phyloP scores from a whole-genome alignment of 1,284 basidiomycete species.

The Apiotrichum domesticum region DNA sequence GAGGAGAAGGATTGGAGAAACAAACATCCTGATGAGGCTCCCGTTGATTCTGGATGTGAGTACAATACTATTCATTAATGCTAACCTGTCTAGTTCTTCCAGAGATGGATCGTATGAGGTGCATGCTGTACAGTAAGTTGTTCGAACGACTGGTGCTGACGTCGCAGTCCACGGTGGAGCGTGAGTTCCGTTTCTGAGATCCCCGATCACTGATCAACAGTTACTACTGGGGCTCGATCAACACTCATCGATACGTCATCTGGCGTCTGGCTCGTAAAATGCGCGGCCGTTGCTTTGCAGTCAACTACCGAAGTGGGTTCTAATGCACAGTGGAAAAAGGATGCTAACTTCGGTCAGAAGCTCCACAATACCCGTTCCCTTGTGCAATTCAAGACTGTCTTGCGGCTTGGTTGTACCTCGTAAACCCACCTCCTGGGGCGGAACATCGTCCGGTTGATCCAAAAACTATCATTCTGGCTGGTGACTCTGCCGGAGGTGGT shows the following conservation, averaged over 20 bases:
- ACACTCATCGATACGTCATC: conserved; percentile 63
- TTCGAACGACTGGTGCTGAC: conserved; percentile 6
- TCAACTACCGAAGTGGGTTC: conserved; percentile 64
- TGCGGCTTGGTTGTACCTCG: conserved; percentile 72
- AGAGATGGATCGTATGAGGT: conserved; percentile 78
- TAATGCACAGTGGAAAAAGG: not conserved
- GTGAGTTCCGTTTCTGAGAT: conserved; percentile 9
- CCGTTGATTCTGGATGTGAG: conserved; percentile 24
- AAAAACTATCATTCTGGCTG: conserved; percentile 69
- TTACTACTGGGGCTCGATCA: conserved; percentile 53
- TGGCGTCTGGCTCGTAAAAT: conserved; percentile 85
- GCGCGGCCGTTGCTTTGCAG: conserved; percentile 78
- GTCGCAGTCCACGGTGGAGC: conserved; percentile 57
- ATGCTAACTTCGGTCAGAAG: conserved; percentile 40
- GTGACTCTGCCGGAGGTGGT: conserved; percentile 93
- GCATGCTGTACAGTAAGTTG: conserved; percentile 62
- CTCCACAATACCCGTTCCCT: conserved; percentile 94
- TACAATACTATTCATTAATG: not conserved
- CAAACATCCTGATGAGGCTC: conserved; percentile 10
- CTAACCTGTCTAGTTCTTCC: conserved; percentile 45
- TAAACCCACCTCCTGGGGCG: conserved; percentile 63
- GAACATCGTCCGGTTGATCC: conserved; percentile 75
- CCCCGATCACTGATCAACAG: conserved; percentile 11
- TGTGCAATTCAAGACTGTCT: conserved; percentile 84
- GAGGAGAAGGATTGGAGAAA: conserved; percentile 26